Base-by-base conservation (phyloP, 73 alveolate species). In the Paramecium sexaurelia region DNA sequence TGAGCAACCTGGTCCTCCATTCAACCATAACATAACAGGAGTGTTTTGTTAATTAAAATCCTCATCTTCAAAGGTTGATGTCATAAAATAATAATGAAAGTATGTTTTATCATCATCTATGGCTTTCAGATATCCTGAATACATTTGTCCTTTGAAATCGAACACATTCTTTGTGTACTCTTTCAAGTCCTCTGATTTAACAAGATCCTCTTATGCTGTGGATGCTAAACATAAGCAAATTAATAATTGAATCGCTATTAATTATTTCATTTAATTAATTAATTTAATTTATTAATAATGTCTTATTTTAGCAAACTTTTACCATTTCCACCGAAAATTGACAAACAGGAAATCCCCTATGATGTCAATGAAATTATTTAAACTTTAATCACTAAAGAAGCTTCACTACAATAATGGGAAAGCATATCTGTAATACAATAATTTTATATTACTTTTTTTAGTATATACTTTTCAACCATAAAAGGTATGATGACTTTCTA, bases 1-100 rank as follows among this genome's bases (percentile, higher is more conserved):
- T n/a, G 99, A 97, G 75, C 99, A 97, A 11, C 99, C 99, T 2
- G 99, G 99, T 19, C 99, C 99, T 45, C 99, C 99, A 69, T 95
- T 96, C 91, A 97, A 91, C 99, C 99, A 97, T 36, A 96, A 26
- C 19, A 97, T 92, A 17, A 97, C 85, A 11, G 94, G 94, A 17
- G 86, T 37, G 1, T 71, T 43, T 29, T 56, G 2, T 39, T 41
- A 5, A 57, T 32, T n/a, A 20, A 51, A 17, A 15, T 19, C 27
- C 57, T 13, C 20, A 43, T 78, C 90, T 45, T 45, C 90, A 24
- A 78, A 40, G 19, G 40, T 45, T 13, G 90, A 78, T 39, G 73
- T 78, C 43, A 41, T 22, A 17, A 78, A 78, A 43, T 78, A 78
- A 45, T 78, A 78, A 33, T 78, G 90, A 43, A 78, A 78, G 15